Percentiles rank a stretch among this genome's conserved stretches.
Conservation (phyloP, 2,329 filamentous ascomycete genomes). For the Arthrobotrys sphaeroides region DNA sequence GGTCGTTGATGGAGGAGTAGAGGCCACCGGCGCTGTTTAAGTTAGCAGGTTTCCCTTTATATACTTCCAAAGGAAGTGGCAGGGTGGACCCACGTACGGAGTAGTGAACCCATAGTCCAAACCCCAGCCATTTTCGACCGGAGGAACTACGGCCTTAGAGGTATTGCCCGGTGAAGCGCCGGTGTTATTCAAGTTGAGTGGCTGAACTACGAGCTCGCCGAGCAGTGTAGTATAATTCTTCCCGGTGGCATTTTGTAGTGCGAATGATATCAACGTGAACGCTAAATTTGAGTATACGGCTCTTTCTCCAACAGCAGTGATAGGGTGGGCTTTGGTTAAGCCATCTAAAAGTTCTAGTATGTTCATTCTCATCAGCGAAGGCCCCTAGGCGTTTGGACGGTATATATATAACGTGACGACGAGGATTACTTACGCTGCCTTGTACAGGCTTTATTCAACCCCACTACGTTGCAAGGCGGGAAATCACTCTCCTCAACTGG, state of each 20-base stretch:
- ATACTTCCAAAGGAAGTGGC: neutral
- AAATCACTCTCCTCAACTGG: slow-evolving; percentile 60
- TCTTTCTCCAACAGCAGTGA: slow-evolving; percentile 58
- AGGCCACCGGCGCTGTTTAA: slow-evolving; percentile 42
- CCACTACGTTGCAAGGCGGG: slow-evolving; percentile 61
- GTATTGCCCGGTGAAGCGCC: slow-evolving; percentile 44
- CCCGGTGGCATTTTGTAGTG: slow-evolving; percentile 58
- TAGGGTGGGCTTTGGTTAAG: slow-evolving; percentile 59
- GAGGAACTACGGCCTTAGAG: slow-evolving; percentile 48
- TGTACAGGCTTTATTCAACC: slow-evolving; percentile 60
- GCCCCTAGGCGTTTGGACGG: no score
- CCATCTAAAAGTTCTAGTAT: slow-evolving; percentile 59
- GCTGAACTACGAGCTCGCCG: slow-evolving; percentile 56
- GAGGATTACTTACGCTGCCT: slow-evolving; percentile 58
- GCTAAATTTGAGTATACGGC: slow-evolving; percentile 63
- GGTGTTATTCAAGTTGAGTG: slow-evolving; percentile 58
- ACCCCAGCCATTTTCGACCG: slow-evolving; percentile 45
- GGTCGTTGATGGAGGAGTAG: slow-evolving; percentile 52
- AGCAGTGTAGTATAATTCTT: slow-evolving; percentile 57
- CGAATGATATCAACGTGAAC: slow-evolving; percentile 61
- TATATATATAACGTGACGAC: neutral
- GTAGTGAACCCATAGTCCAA: slow-evolving; percentile 23
- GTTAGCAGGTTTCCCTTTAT: neutral
- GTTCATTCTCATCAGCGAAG: no score
- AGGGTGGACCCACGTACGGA: slow-evolving; percentile 32